Percentiles rank a stretch among this genome's conserved stretches.
Conservation (phyloP, 1,284 basidiomycete species). For the Sporisorium exsertum region DNA sequence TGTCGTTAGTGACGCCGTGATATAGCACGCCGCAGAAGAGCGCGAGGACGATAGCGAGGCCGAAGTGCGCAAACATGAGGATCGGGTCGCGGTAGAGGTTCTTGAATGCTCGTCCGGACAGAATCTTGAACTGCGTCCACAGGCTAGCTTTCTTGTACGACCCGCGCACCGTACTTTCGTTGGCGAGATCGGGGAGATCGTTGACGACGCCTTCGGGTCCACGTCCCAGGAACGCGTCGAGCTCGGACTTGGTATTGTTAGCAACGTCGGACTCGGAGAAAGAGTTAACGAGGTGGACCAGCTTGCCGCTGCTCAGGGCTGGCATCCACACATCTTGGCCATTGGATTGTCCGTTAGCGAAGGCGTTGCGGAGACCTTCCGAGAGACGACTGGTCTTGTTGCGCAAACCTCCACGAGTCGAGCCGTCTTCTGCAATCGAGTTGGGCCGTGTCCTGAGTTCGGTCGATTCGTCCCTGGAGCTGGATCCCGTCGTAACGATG, state of each 20-base stretch:
- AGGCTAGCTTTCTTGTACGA: conserved; percentile 86
- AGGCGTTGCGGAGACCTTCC: conserved; percentile 72
- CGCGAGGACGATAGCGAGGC: conserved; percentile 86
- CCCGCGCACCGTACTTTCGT: conserved; percentile 74
- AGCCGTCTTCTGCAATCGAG: conserved; percentile 74
- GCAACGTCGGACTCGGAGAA: conserved; percentile 80
- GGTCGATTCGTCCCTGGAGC: conserved; percentile 67
- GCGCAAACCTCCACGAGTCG: conserved; percentile 10
- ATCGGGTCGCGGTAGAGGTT: conserved; percentile 90
- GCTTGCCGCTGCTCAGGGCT: conserved; percentile 70
- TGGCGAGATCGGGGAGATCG: conserved; percentile 33
- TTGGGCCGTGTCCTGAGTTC: conserved; percentile 73
- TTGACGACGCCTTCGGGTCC: conserved; percentile 44
- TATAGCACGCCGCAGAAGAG: conserved; percentile 84
- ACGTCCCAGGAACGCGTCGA: conserved; percentile 69
- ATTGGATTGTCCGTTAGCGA: conserved; percentile 71
- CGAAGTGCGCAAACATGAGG: conserved; percentile 88
- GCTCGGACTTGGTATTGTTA: conserved; percentile 76
- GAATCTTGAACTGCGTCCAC: conserved; percentile 88
- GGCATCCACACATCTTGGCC: conserved; percentile 71
- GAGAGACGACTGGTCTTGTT: conserved; percentile 81
- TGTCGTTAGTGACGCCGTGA: conserved; percentile 78
- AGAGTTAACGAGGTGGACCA: conserved; percentile 80
- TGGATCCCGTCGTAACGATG: conserved; percentile 37
- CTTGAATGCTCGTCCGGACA: conserved; percentile 97